Base-by-base conservation (phyloP, 2,329 filamentous ascomycete genomes). In the Sclerotinia nivalis region DNA sequence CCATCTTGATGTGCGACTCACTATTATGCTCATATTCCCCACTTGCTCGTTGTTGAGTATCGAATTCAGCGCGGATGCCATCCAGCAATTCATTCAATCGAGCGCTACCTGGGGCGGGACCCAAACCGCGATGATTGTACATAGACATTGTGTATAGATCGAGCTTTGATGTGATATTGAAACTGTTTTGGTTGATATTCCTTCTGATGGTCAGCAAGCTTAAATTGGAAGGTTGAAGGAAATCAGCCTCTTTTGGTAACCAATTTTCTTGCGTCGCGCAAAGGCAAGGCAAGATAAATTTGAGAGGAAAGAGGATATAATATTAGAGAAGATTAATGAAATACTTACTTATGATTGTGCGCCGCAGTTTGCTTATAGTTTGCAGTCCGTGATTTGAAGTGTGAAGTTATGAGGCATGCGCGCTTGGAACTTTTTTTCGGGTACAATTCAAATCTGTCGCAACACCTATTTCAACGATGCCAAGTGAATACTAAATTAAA, bases 11-110 rank as follows among this genome's bases (percentile, higher is more conserved):
- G 45, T 49, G 54, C 64, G 71, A 89, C 93, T 85, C 89, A 97
- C 95, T 91, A 80, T 97, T 93, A 80, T 95, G 92, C 80, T 99
- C 95, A 80, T 93, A 96, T 76, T 93, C 92, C 79, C 93, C 93
- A 74, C 89, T 91, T 76, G 92, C 89, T 74, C 92, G 89, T 76
- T 90, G 86, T 80, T 96, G 92, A 72, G 86, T 90, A 75, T 98
- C 95, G 76, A 97, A 98, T 82, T 99, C 96, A 78, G 88, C 87
- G 78, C 95, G 90, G 76, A 99, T 88, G 80, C 93, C 91, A 70
- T 98, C 95, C 78, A 99, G 86, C 73, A 98, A 88, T 85, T 99
- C 95, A 75, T 91, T 93, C 76, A 98, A 85, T 75, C 96, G 93
- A 65, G 81, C 81, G 71, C 83, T 85, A 72, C 79, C 87, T 71